A percentile compares a stretch with the other conserved stretches of the same genome.
Conservation (phyloP, 83 land plant species). For the Thuja plicata region DNA sequence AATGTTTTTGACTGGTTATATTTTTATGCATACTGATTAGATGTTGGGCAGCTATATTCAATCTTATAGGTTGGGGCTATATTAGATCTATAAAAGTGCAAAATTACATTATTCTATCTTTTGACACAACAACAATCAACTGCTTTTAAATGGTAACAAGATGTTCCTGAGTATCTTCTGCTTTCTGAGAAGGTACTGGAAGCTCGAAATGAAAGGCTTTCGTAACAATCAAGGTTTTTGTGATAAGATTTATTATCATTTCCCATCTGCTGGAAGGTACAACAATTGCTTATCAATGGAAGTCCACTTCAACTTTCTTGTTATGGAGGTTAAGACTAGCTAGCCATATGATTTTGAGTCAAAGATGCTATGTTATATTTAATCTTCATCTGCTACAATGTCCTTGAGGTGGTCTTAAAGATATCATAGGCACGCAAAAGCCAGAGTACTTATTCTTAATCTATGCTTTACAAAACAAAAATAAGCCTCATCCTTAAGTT, state of each 20-base stretch:
- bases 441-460: too few species aligned
- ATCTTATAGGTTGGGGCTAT: not conserved
- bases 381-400: too few species aligned
- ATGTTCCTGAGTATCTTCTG: not conserved
- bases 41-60: not conserved
- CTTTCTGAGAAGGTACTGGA: not conserved
- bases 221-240: not conserved
- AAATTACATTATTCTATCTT: not conserved
- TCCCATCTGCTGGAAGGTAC: not conserved
- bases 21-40: not conserved
- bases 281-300: too few species aligned
- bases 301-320: too few species aligned
- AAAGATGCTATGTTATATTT: too few species aligned
- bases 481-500: too few species aligned
- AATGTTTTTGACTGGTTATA: not conserved
- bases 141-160: not conserved
- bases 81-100: not conserved
- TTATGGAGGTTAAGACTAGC: too few species aligned
- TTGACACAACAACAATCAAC: not conserved
- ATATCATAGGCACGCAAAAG: too few species aligned
- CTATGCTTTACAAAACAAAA: too few species aligned
- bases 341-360: too few species aligned
- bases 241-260: not conserved
- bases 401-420: too few species aligned
- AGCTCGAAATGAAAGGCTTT: not conserved